Evolutionary conservation across 139 green algal genomes (phyloP).

Genomic region (Eudorina sp.): DNA sequence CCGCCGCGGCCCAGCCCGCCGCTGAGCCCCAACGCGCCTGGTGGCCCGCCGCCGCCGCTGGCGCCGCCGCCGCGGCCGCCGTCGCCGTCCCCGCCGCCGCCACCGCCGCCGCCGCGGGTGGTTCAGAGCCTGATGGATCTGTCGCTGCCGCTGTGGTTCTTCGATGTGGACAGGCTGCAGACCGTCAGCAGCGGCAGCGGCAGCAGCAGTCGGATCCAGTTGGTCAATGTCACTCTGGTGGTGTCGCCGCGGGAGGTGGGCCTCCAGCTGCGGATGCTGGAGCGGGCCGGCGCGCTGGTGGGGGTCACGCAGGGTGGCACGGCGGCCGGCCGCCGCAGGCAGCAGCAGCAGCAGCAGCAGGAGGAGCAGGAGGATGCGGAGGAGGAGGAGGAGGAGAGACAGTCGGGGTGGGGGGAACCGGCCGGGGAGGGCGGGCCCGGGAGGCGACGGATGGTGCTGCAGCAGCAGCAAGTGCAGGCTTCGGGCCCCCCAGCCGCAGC

Average conservation of each 20-base stretch:
- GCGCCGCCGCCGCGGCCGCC: not conserved
- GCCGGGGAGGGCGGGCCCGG: too few relatives aligned
- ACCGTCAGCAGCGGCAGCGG: too few relatives aligned
- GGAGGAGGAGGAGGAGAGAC: too few relatives aligned
- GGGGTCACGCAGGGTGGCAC: too few relatives aligned
- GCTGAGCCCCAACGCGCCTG: not conserved
- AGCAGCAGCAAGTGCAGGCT: too few relatives aligned
- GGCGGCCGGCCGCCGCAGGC: not conserved
- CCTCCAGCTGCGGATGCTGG: not conserved
- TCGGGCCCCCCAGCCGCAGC: too few relatives aligned
- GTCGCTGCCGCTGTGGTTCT: not conserved
- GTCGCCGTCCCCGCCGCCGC: not conserved
- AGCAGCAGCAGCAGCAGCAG: not conserved
- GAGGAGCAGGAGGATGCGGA: too few relatives aligned
- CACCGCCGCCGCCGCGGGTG: not conserved
- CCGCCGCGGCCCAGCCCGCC: not conserved
- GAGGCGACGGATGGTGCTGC: not conserved
- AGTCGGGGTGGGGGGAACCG: too few relatives aligned
- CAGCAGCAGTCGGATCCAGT: not conserved
- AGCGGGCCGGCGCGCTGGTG: not conserved
- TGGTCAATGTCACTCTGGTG: not conserved
- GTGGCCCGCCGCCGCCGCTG: not conserved
- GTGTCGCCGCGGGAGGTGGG: not conserved
- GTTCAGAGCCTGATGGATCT: not conserved
- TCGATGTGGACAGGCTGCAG: constrained; percentile 6